A percentile compares a stretch with the other conserved stretches of the same genome.
These are phyloP conservation scores for Lepidopterella palustris DNA, from an alignment of 495 filamentous ascomycete genomes.

Conservation along the genomic window DNA sequence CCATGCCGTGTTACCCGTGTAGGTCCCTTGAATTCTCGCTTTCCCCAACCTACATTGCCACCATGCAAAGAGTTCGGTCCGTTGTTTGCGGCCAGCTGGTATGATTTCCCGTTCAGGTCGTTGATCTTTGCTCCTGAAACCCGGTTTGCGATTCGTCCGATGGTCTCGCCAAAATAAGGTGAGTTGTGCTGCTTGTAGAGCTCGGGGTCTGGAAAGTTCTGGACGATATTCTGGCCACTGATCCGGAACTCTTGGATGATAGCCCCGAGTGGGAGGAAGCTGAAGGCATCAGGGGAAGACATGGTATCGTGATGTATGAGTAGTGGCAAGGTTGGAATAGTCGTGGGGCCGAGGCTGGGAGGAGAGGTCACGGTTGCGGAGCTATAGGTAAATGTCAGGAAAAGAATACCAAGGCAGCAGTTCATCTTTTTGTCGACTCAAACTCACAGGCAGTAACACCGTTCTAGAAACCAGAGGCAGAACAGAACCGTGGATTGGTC, in stretches of 20 bases:
- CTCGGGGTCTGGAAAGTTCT: constrained; percentile 66
- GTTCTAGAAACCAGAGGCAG: no score
- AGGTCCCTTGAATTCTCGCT: constrained; percentile 74
- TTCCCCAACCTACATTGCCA: constrained; percentile 75
- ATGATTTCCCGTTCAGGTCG: constrained; percentile 63
- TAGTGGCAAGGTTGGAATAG: not conserved
- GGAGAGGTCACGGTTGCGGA: no score
- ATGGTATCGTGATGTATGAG: not conserved
- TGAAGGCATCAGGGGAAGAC: constrained; percentile 30
- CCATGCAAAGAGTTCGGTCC: constrained; percentile 77
- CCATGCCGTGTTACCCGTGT: constrained; percentile 57
- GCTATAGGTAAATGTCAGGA: no score
- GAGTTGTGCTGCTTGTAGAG: constrained; percentile 67
- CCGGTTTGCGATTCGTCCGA: constrained; percentile 87
- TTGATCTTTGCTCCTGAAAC: constrained; percentile 65
- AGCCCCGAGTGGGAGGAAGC: constrained; percentile 77
- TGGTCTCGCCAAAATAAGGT: constrained; percentile 85
- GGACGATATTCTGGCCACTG: constrained; percentile 74
- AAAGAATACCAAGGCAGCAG: no score
- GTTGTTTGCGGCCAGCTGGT: constrained; percentile 67
- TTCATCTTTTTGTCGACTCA: no score
- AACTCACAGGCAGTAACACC: no score
- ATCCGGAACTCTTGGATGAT: constrained; percentile 81
- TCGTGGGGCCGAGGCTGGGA: not conserved
- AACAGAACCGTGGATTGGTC: no score